Evolutionary conservation across 805 yeast species (phyloP), one percentile per base, ranked within the genome.

Genomic region (Saccharomycopsis amapae): DNA sequence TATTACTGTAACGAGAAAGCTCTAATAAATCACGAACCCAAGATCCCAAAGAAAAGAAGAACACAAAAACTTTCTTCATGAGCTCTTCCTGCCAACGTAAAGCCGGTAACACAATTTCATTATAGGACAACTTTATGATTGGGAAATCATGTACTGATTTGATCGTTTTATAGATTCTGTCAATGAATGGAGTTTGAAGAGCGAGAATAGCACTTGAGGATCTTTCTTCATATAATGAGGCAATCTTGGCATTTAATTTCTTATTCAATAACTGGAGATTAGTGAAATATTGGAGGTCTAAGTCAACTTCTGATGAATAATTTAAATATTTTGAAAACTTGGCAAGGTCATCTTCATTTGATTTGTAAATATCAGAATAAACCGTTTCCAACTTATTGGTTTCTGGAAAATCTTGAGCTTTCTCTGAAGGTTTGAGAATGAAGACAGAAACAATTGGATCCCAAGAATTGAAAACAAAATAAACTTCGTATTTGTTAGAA

Each of bases 21-120:
- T 77, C 67, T 17, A 79, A 70, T 63, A 86, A 68, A 55, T 81
- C 81, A 32, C 71, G 68, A 24, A 88, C 58, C 85, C 95, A 82
- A 1, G 79, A 67, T 0, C 93, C 83, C 38, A 88, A 64, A 0
- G 85, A 78, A 38, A 90, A 69, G 59, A 79, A 78, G 53, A 84
- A 88, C 54, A 79, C 81, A 35, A 81, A 69, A 3, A 86, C 66
- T 52, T 86, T 67, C 51, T 78, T 80, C 44, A 80, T 66, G 5
- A 86, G 70, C 12, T 77, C 66, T 1, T 75, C 61, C 59, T 86
- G 93, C 96, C 96, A 88, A 3, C 88, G 82, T 42, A 89, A 64
- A 3, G 89, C 81, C 9, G 90, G 88, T 25, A 84, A 61, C 1
- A 76, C 65, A 17, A 77, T 57, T 53, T 80, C 85, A 38, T 76